Conservation (phyloP, 177 flowering plant genomes). For the Tripterygium wilfordii region DNA sequence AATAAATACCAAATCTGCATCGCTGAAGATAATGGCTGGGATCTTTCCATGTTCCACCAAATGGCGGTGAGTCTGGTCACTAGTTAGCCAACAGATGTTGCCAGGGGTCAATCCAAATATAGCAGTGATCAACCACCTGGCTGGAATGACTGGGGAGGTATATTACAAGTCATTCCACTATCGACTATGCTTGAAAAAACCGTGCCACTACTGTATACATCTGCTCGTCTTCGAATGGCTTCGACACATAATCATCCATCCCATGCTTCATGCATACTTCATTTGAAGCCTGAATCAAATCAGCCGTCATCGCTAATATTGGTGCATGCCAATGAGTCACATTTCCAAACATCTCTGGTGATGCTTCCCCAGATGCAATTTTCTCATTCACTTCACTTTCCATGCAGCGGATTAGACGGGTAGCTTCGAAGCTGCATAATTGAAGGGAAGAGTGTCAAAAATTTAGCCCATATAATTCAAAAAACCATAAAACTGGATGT, state of each 20-base stretch:
- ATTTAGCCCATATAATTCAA: too few species aligned
- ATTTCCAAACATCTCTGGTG: constrained; percentile 25
- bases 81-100: neutral
- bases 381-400: constrained; percentile 51
- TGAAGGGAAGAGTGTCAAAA: too few species aligned
- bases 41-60: neutral
- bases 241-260: constrained; percentile 90
- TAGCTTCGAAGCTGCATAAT: constrained; percentile 78
- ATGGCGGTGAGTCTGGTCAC: constrained; percentile 1
- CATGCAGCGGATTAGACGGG: constrained; percentile 46
- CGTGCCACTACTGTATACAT: constrained; percentile 65
- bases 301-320: constrained; percentile 97
- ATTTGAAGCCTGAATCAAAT: constrained; percentile 72
- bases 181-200: constrained; percentile 56
- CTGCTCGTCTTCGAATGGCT: constrained; percentile 83
- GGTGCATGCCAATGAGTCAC: constrained; percentile 69
- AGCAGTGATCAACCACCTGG: constrained; percentile 3
- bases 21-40: neutral
- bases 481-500: too few species aligned
- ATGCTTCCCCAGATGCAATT: constrained; percentile 43
- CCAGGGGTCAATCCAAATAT: neutral
- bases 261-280: constrained; percentile 68
- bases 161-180: constrained; percentile 1
- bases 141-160: too few species aligned
- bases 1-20: constrained; percentile 2